Conservation (phyloP, 2,329 filamentous ascomycete genomes). For the Plenodomus biglobosus region DNA sequence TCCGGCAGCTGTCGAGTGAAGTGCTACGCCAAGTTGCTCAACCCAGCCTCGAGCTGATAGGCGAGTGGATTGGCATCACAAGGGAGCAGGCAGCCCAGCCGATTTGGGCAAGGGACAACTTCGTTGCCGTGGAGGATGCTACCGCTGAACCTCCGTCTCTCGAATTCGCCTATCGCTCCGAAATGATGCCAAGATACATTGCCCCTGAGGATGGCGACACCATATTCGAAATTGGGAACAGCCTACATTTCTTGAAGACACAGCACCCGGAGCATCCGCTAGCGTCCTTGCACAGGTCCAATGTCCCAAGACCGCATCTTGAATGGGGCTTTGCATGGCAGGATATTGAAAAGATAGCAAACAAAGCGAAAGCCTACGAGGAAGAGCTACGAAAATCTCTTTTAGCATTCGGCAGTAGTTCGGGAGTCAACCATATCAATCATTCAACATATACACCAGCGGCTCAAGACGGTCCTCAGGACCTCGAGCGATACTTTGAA, state of each 20-base stretch:
- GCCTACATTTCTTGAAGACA: constrained; percentile 69
- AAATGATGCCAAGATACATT: constrained; percentile 72
- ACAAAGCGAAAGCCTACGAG: constrained; percentile 59
- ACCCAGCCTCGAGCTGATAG: constrained; percentile 68
- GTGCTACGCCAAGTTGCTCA: constrained; percentile 63
- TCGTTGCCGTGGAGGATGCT: constrained; percentile 33
- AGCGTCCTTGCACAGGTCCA: constrained; percentile 54
- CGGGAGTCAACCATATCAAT: not conserved
- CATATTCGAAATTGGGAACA: constrained; percentile 80
- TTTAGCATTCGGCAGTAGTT: constrained; percentile 23
- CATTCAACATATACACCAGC: not conserved
- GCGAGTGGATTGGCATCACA: constrained; percentile 73
- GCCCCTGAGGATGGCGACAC: constrained; percentile 66
- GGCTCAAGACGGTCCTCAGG: constrained; percentile 1
- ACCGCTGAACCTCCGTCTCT: constrained; percentile 32
- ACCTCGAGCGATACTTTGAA: constrained; percentile 30
- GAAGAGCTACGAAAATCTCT: constrained; percentile 40
- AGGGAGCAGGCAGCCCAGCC: constrained; percentile 39
- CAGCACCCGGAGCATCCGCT: constrained; percentile 74
- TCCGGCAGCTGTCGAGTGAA: constrained; percentile 67
- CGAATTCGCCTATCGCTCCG: constrained; percentile 64
- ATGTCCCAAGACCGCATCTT: constrained; percentile 58
- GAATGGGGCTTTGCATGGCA: constrained; percentile 74
- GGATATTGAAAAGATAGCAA: constrained; percentile 65
- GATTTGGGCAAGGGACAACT: constrained; percentile 31